Evolutionary conservation across 345 rosid genomes (phyloP), one percentile per base, ranked within the genome.

Genomic region (Salix purpurea): DNA sequence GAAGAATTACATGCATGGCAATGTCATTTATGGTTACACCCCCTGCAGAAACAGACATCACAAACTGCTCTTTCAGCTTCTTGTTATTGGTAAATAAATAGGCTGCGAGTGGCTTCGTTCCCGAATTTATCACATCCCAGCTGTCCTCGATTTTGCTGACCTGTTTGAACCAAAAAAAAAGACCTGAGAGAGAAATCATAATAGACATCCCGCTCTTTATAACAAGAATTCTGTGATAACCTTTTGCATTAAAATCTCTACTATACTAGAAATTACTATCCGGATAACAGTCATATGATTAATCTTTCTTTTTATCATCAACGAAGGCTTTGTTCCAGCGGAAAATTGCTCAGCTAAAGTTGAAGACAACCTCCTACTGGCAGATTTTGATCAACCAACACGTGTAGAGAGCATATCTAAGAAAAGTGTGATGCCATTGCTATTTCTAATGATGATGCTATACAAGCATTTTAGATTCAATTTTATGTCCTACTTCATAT

Each of bases 51-150:
- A 96, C 92, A 12, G 83, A 88, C 79, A 19, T 79, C 75, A 90
- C 90, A 30, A 96, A 96, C 82, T 81, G 86, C 76, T 88, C 84
- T 80, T 84, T 90, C 37, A 96, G 86, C 82, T 84, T 91, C 84
- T 91, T 89, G 84, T 89, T 74, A 69, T 89, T 89, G 32, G 97
- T 90, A 78, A 96, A 96, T 54, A 96, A 71, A 80, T 93, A 96
- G 37, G 98, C 99, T 26, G 97, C 98, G 74, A 96, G 98, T 68
- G 99, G 98, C 86, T 96, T 96, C 40, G 84, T 28, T 72, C 91
- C 88, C 32, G 97, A 88, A 74, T 83, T 91, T 61, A 96, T 90
- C 70, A 94, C 82, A 65, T 87, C 87, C 79, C 89, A 87, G 84
- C 97, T 79, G 39, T 91, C 98, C 81, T 94, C 98, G 81, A 94